Percentiles rank a stretch among this genome's conserved stretches.
Conservation (phyloP, 805 yeast genomes). For the Barnettozyma botsteinii region DNA sequence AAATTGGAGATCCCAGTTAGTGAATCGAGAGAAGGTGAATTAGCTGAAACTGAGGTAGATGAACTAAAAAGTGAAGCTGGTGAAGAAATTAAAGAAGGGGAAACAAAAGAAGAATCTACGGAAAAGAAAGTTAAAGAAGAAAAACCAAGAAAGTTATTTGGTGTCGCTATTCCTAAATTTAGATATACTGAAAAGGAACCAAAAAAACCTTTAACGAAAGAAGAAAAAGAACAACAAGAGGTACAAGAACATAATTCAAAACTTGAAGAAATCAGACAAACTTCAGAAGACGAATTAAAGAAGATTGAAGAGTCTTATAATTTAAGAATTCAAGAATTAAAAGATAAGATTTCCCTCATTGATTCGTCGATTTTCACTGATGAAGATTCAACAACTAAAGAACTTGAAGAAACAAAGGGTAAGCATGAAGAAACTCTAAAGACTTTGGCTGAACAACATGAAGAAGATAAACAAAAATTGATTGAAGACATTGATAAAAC, state of each 20-base stretch:
- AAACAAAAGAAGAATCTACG: neutral
- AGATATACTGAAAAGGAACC: neutral
- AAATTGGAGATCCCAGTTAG: slow-evolving; percentile 8
- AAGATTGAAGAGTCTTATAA: slow-evolving; percentile 19
- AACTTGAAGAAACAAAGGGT: slow-evolving; percentile 14
- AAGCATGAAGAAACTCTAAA: slow-evolving; percentile 15
- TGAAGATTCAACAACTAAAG: slow-evolving; percentile 11
- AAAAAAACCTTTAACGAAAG: slow-evolving; percentile 15
- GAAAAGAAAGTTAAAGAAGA: neutral
- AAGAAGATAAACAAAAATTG: slow-evolving; percentile 16
- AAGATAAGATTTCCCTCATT: slow-evolving; percentile 18
- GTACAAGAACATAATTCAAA: slow-evolving; percentile 16
- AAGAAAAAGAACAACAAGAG: slow-evolving; percentile 18
- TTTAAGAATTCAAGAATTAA: slow-evolving; percentile 18
- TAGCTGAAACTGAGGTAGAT: slow-evolving; percentile 12
- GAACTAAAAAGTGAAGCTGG: slow-evolving; percentile 9
- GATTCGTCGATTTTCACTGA: slow-evolving; percentile 16
- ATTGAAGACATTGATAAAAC: slow-evolving; percentile 22
- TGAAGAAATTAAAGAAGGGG: slow-evolving; percentile 2
- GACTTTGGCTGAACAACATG: slow-evolving; percentile 21
- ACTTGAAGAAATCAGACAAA: slow-evolving; percentile 13
- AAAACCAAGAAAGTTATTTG: slow-evolving; percentile 8
- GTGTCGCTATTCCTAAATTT: slow-evolving; percentile 4
- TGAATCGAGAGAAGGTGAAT: slow-evolving; percentile 8
- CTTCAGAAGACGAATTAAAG: slow-evolving; percentile 15